Base-by-base conservation (phyloP, 1,284 basidiomycete genomes). In the Cronartium quercuum region DNA sequence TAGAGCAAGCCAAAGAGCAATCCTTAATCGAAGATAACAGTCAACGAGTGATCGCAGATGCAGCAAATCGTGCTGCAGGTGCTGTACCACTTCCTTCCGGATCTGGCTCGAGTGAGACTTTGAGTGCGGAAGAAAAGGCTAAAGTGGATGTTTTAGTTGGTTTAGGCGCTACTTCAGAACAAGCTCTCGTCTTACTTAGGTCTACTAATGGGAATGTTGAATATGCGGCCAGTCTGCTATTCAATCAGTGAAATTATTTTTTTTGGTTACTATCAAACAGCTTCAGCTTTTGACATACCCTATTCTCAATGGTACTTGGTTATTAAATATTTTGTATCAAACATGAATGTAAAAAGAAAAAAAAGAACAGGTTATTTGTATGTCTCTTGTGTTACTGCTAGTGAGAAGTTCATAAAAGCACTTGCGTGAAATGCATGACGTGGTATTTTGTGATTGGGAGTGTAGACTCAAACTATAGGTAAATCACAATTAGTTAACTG, bases 191-290 rank as follows among this genome's bases (percentile, higher is more conserved):
- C 68, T 85, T 89, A 29, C 83, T 98, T 70, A 87, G 90, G 24
- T 90, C 91, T 5, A 86, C 91, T 1, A 88, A 87, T 1, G 94
- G 94, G 0, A 92, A 95, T 79, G 84, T 94, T 6, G 92, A 97
- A 76, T 84, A 91, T 21, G 94, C 94, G 2, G 94, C 91, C 3
- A 92, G 91, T 42, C 83, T 95, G 82, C 82, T 96, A 66, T 97
- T 97, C 81, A 89, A 77, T 41, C 70, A 73, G 63, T 73, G 24
- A 51, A 1, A 55, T 34, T 63, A 44, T n/a, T n/a, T n/a, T n/a
- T n/a, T n/a, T n/a, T n/a, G n/a, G n/a, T n/a, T n/a, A n/a, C n/a
- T n/a, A n/a, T n/a, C n/a, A n/a, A n/a, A n/a, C n/a, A n/a, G n/a
- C n/a, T n/a, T n/a, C n/a, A n/a, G n/a, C n/a, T n/a, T n/a, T n/a